phyloP scores from a whole-genome alignment of 352 stramenopile genomes.

The Detonula confervacea region DNA sequence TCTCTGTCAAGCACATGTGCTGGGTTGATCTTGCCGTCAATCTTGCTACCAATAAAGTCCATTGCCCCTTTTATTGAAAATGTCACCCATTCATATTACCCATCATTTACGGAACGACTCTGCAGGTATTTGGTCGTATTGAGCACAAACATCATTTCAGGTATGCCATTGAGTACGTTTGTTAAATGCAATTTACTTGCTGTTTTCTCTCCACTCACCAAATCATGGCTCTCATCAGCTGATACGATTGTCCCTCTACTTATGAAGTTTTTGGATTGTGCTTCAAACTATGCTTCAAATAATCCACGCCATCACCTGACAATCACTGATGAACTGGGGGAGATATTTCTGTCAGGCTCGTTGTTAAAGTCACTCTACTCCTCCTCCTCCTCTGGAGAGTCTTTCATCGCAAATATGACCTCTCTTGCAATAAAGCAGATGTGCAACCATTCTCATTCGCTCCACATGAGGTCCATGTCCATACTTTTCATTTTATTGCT shows the following conservation, averaged over 20 bases:
- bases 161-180: neutral
- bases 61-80: conserved; percentile 32
- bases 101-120: conserved; percentile 33
- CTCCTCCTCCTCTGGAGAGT: conserved; percentile 13
- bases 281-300: neutral
- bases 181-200: neutral
- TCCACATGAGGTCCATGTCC: conserved; percentile 12
- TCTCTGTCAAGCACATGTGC: conserved; percentile 3
- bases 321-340: conserved; percentile 23
- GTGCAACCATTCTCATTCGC: neutral
- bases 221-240: conserved; percentile 2
- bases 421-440: conserved; percentile 30
- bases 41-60: conserved; percentile 13
- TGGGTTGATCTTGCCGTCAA: conserved; percentile 26
- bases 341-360: conserved; percentile 17
- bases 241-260: conserved; percentile 12
- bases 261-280: conserved; percentile 8
- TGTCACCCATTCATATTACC: conserved; percentile 2
- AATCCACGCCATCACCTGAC: neutral
- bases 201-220: neutral
- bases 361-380: conserved; percentile 31
- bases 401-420: conserved; percentile 18
- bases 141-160: conserved; percentile 17
- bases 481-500: conserved; percentile 36
- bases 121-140: conserved; percentile 19